These are phyloP conservation scores for Gastrolobium villosum DNA, from an alignment of 306 rosid genomes.

Conservation along the genomic window DNA sequence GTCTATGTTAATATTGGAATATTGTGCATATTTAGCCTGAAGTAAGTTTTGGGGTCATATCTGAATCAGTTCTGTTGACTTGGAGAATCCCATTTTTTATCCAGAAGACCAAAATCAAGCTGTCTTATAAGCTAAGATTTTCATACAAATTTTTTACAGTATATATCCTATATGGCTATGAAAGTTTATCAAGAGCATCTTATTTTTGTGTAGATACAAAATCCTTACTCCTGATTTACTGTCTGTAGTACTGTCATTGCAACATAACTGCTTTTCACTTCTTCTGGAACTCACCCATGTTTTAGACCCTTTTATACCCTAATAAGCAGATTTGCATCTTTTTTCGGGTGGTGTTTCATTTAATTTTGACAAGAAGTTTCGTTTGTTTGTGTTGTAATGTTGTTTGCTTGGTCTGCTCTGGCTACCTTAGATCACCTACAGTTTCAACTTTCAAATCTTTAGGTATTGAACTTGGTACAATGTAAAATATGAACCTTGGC, in stretches of 20 bases:
- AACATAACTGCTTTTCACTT: neutral
- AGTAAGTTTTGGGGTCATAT: neutral
- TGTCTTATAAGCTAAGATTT: neutral
- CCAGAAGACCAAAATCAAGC: neutral
- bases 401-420: slow-evolving; percentile 17
- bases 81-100: neutral
- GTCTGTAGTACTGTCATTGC: neutral
- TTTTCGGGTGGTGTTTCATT: neutral
- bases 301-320: neutral
- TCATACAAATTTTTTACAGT: neutral
- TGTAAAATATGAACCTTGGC: slow-evolving; percentile 13
- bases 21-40: slow-evolving; percentile 1
- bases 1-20: neutral
- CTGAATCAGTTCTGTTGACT: neutral
- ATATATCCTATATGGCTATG: neutral
- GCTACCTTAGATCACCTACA: slow-evolving; percentile 7
- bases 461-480: neutral
- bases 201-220: slow-evolving; percentile 11
- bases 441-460: neutral
- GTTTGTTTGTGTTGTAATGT: slow-evolving; percentile 4
- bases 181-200: neutral
- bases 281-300: neutral
- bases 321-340: neutral
- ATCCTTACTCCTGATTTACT: neutral
- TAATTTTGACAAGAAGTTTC: neutral